A percentile compares a stretch with the other conserved stretches of the same genome.
phyloP scores from a whole-genome alignment of 345 rosid genomes.

The Theobroma cacao region DNA sequence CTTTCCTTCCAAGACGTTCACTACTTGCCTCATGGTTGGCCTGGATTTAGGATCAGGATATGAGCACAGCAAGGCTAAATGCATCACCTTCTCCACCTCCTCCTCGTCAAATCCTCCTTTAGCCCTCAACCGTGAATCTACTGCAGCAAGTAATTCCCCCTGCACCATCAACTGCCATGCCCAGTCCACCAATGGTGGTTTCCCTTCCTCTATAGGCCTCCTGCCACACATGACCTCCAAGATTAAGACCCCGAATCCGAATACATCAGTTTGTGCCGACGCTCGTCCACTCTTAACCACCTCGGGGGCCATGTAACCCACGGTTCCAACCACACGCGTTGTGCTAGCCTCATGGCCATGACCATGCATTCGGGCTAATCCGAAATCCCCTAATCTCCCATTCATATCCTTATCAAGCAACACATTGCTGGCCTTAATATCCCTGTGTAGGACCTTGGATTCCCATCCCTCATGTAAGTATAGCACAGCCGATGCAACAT shows the following conservation, averaged over 20 bases:
- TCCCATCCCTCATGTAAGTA: constrained; percentile 85
- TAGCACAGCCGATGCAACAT: constrained; percentile 62
- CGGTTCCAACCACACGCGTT: constrained; percentile 66
- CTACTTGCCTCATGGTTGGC: constrained; percentile 79
- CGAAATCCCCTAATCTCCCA: constrained; percentile 73
- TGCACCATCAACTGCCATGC: constrained; percentile 43
- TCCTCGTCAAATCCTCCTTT: constrained; percentile 33
- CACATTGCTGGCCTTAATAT: constrained; percentile 83
- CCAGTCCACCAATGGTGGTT: constrained; percentile 38
- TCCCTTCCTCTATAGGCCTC: constrained; percentile 52
- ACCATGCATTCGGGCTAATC: constrained; percentile 66
- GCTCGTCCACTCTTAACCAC: constrained; percentile 45
- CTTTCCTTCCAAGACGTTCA: constrained; percentile 56
- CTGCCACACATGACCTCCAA: constrained; percentile 59
- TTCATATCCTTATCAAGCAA: constrained; percentile 70
- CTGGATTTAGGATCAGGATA: constrained; percentile 52
- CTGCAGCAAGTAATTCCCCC: constrained; percentile 38
- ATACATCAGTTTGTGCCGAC: constrained; percentile 44
- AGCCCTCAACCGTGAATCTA: constrained; percentile 43
- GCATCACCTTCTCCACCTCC: constrained; percentile 50
- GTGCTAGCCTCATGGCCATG: constrained; percentile 58
- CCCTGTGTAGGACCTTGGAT: constrained; percentile 65
- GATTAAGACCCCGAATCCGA: constrained; percentile 46
- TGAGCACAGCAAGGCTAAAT: constrained; percentile 63
- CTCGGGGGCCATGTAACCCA: constrained; percentile 82